Evolutionary conservation across 306 rosid genomes (phyloP).

Genomic region (Psophocarpus tetragonolobus): DNA sequence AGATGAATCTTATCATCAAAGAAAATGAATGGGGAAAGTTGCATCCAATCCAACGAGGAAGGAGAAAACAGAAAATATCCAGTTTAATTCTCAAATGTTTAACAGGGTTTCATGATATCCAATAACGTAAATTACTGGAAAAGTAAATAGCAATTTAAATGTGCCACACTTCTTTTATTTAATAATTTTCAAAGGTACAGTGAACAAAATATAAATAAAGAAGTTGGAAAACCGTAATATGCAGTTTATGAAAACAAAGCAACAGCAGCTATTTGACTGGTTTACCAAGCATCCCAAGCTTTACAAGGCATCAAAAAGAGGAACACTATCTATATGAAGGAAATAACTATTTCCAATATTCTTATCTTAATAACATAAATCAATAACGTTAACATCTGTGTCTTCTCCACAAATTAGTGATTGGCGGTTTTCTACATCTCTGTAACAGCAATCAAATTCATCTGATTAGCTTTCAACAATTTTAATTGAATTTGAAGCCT

Average conservation of each 20-base stretch:
- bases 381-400: not conserved
- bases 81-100: slow-evolving; percentile 20
- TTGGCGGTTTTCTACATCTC: not conserved
- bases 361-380: not conserved
- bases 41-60: slow-evolving; percentile 5
- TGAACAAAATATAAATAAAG: slow-evolving; percentile 18
- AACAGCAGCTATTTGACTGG: slow-evolving; percentile 12
- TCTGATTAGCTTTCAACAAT: not conserved
- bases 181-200: not conserved
- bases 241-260: not conserved
- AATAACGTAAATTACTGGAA: slow-evolving; percentile 4
- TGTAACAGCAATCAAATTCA: not conserved
- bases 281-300: slow-evolving; percentile 20
- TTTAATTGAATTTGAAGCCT: not conserved
- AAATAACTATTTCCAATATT: slow-evolving; percentile 11
- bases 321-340: slow-evolving; percentile 3
- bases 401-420: not conserved
- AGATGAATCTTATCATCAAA: slow-evolving; percentile 15
- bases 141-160: not conserved
- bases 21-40: not conserved
- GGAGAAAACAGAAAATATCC: slow-evolving; percentile 1
- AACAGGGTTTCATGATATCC: slow-evolving; percentile 2
- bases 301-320: not conserved
- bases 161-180: not conserved
- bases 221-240: slow-evolving; percentile 11